phyloP scores from a whole-genome alignment of 2,329 filamentous ascomycete species.

The Metarhizium guizhouense region DNA sequence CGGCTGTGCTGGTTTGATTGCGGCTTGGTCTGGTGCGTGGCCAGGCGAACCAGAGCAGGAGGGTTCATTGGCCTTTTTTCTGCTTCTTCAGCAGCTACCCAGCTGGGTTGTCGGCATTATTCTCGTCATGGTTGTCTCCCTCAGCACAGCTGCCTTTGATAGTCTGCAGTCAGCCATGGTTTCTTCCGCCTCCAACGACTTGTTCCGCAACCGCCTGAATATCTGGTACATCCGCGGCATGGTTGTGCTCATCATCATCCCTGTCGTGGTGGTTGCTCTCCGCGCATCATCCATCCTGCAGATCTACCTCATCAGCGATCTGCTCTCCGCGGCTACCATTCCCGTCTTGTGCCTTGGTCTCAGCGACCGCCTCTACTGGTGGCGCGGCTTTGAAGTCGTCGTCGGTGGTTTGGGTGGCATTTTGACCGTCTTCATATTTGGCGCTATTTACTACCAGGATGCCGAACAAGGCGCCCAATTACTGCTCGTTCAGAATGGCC shows the following conservation, averaged over 20 bases:
- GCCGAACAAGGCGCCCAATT: constrained; percentile 55
- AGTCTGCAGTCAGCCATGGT: constrained; percentile 77
- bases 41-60: constrained; percentile 49
- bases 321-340: constrained; percentile 68
- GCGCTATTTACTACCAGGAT: constrained; percentile 66
- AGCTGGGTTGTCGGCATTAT: constrained; percentile 76
- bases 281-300: constrained; percentile 67
- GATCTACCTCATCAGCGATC: constrained; percentile 75
- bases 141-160: constrained; percentile 73
- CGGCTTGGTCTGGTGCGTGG: constrained; percentile 68
- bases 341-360: constrained; percentile 69
- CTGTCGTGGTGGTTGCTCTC: constrained; percentile 64
- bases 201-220: constrained; percentile 74
- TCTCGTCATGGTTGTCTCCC: constrained; percentile 68
- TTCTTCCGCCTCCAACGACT: constrained; percentile 73
- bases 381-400: constrained; percentile 74
- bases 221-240: constrained; percentile 62
- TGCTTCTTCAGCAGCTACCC: constrained; percentile 62
- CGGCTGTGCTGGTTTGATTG: constrained; percentile 63
- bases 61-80: constrained; percentile 65
- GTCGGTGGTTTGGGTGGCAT: constrained; percentile 70
- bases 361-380: constrained; percentile 61
- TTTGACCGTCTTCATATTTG: constrained; percentile 73
- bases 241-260: constrained; percentile 66
- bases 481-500: constrained; percentile 61